Evolutionary conservation across 2,329 filamentous ascomycete species (phyloP), one percentile per base, ranked within the genome.

Genomic region (Rhytidhysteron rufulum): DNA sequence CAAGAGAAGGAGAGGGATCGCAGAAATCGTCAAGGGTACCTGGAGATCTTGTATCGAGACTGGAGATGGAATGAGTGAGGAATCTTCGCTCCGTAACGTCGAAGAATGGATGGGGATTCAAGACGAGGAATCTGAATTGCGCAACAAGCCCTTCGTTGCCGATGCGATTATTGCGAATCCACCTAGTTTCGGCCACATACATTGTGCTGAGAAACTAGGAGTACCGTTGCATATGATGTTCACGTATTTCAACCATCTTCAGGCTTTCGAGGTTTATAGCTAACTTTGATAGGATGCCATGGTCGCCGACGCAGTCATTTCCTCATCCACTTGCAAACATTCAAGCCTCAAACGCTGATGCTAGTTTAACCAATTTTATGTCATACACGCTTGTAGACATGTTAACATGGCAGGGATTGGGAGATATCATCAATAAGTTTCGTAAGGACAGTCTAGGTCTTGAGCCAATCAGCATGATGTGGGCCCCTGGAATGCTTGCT

Each of bases 381-480:
- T 86, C 85, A 0, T 95, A 95, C 54, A 82, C 84, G 0, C 71
- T 95, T 16, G 85, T 95, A 2, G 89, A 95, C 51, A 87, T 94
- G 78, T 81, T 95, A 75, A 90, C 89, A 9, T 95, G 88, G 88
- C 88, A 95, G 65, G 89, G 88, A 0, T 69, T 95, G 4, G 90
- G 90, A 27, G 90, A 96, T 63, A 73, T 96, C 5, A 91, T 96
- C 58, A 96, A 97, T 58, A 78, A 82, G 9, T 96, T 95, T 56
- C 77, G 90, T 38, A 82, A 84, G 49, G 82, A 82, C 43, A 79
- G 78, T 11, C 73, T 95, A 1, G 84, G 85, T 19, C 70, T 96
- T 1, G 85, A 93, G 32, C 78, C 85, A 0, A 74, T 96, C 31
- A 88, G 85, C 45, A 71, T 88, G 6, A 82, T 94, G 35, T 91